These are phyloP conservation scores for Holtermanniella nyarrowii DNA, from an alignment of 768 basidiomycete species.

Conservation along the genomic window DNA sequence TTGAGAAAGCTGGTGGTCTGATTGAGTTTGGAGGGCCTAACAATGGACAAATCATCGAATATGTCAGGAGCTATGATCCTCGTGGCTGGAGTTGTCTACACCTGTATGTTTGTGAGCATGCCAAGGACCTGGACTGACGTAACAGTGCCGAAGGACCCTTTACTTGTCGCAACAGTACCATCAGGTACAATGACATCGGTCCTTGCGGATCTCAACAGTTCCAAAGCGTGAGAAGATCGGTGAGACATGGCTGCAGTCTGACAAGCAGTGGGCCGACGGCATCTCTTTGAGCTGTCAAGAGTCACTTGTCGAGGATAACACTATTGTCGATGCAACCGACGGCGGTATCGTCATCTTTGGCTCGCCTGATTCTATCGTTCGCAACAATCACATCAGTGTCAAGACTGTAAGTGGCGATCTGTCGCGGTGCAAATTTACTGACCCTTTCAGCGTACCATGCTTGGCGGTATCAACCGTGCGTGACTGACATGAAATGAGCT, in stretches of 20 bases:
- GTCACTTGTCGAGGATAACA: conserved; percentile 31
- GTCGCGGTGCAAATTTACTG: neutral
- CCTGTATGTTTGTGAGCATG: conserved; percentile 36
- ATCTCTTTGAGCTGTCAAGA: conserved; percentile 34
- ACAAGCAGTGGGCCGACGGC: conserved; percentile 38
- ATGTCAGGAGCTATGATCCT: conserved; percentile 64
- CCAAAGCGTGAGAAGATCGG: conserved; percentile 29
- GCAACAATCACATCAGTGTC: conserved; percentile 32
- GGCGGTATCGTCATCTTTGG: conserved; percentile 37
- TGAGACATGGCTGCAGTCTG: too few species aligned
- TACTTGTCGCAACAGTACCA: conserved; percentile 53
- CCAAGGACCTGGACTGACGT: neutral
- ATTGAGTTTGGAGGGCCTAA: conserved; percentile 78
- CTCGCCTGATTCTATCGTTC: conserved; percentile 24
- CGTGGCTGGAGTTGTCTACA: conserved; percentile 76
- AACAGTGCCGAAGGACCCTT: conserved; percentile 53
- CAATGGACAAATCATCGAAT: conserved; percentile 62
- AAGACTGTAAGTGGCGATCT: conserved; percentile 14
- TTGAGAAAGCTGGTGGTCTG: conserved; percentile 58
- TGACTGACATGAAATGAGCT: neutral
- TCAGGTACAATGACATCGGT: conserved; percentile 73
- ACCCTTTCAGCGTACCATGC: conserved; percentile 13
- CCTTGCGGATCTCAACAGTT: conserved; percentile 31
- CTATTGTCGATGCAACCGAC: conserved; percentile 32
- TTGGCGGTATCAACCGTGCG: conserved; percentile 33